Base-by-base conservation (phyloP, 108 stramenopile genomes). In the Cyclotella atomus region DNA sequence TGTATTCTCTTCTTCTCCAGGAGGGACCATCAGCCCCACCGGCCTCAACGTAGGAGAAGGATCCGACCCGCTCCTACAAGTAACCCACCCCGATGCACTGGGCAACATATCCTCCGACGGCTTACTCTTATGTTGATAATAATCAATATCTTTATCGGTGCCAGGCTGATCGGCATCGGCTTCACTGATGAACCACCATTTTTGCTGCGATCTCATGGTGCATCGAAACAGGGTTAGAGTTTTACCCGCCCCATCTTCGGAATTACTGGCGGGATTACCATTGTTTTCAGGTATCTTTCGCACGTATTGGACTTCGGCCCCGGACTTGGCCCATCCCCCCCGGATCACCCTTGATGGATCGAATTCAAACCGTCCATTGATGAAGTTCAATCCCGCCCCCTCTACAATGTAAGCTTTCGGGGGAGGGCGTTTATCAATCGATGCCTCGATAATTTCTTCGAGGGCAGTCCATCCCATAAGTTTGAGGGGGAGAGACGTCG, bases 121-220 rank as follows among this genome's bases (percentile, higher is more conserved):
- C 70, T 86, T 87, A 10, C 95, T 95, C 66, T 94, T 95, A 83
- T 97, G 95, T 81, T 97, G 95, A 77, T 99, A 99, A 73, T 99
- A 99, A 74, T 99, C 98, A 61, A 97, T 88, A 77, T 99, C 98
- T 56, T 95, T 91, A 70, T 99, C 98, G 4, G 98, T 99, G 25
- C 98, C 98, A 55, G 98, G 98, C 50, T 95, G 91, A 43, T 93
- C 88, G 55, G 91, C 84, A 59, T 99, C 98, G 3, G 98, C 97
- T 66, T 96, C 94, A 17, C 95, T 96, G 19, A 99, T 88, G 71
- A 97, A 99, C 98, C 98, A 99, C 98, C 98, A 99, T 75, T 95
- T 96, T 55, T 95, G 93, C 49, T 96, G 92, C 27, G 95, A 95
- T 36, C 97, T 87, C 98, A 99, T 99, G 43, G 87, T 90, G 67